Base-by-base conservation (phyloP, 306 rosid genomes). In the Cucumis sativus region DNA sequence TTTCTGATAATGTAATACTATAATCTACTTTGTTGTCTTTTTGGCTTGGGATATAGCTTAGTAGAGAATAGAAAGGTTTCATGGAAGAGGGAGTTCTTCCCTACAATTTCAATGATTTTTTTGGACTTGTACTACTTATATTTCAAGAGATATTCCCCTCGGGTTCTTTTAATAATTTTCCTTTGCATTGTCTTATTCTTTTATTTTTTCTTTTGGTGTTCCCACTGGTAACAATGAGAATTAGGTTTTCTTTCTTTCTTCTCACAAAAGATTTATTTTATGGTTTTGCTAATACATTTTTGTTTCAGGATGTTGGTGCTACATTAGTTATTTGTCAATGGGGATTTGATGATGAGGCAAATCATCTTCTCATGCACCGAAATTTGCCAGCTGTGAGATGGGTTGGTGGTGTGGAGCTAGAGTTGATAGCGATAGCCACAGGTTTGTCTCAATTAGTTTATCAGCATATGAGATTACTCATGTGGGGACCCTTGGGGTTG, bases 391-490 rank as follows among this genome's bases (percentile, higher is more conserved):
- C 99, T 77, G 99, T 92, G 63, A 89, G 99, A 89, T 96, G 99
- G 98, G 99, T 96, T 65, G 99, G 99, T 82, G 99, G 99, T 87
- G 99, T 96, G 68, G 99, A 92, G 91, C 83, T 96, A 84, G 99
- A 96, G 82, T 84, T 96, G 85, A 96, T 96, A 80, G 98, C 99
- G 33, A 96, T 96, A 79, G 99, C 99, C 65, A 96, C 99, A 41
- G 98, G 99, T 90, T 55, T 80, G 81, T 63, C 78, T 85, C 72
- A 45, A 66, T 79, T 82, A 69, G 76, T 39, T 41, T 18, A 70
- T 30, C 41, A 67, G 67, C 65, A 73, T 28, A 23, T 75, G 77
- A 41, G 35, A 69, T 74, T 59, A 58, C 13, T 35, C 35, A 20
- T 49, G 52, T 30, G 6, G 52, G 7, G 76, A 23, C 23, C 21